Evolutionary conservation across 176 grass and related monocot genomes (phyloP).

Genomic region (Triticum dicoccoides): DNA sequence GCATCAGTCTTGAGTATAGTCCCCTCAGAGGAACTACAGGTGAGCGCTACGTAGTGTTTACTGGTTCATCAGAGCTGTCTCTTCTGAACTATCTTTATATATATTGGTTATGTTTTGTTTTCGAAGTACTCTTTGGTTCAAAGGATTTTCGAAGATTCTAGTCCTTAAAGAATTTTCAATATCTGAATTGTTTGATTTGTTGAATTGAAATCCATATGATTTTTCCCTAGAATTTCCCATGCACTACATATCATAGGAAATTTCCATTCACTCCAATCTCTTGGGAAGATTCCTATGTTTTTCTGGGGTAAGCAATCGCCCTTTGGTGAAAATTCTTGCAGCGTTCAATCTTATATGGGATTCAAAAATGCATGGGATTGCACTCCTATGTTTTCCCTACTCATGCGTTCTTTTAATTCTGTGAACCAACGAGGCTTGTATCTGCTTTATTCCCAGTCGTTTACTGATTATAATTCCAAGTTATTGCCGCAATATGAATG

Average conservation of each 20-base stretch:
- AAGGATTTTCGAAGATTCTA: not conserved
- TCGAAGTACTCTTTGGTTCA: not conserved
- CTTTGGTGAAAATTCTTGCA: not conserved
- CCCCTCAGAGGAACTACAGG: constrained; percentile 52
- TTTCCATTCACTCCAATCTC: constrained; percentile 1
- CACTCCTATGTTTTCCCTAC: not conserved
- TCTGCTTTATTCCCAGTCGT: constrained; percentile 19
- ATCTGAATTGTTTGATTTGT: not conserved
- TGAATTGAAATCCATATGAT: not conserved
- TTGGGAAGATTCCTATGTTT: not conserved
- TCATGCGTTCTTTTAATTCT: not conserved
- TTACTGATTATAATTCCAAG: constrained; percentile 12
- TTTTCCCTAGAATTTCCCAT: not conserved
- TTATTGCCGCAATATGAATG: not conserved
- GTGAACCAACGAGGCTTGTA: not conserved
- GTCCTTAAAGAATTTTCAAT: not conserved
- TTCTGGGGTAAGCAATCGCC: not conserved
- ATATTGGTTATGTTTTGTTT: not conserved
- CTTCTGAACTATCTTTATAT: not conserved
- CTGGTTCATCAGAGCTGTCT: constrained; percentile 12
- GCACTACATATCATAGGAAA: not conserved
- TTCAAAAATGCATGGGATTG: not conserved
- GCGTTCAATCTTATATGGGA: not conserved
- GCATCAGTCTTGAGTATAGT: constrained; percentile 45
- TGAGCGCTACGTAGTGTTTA: constrained; percentile 38